Evolutionary conservation across 163 green algal genomes (phyloP).

Genomic region (Prototheca wickerhamii): DNA sequence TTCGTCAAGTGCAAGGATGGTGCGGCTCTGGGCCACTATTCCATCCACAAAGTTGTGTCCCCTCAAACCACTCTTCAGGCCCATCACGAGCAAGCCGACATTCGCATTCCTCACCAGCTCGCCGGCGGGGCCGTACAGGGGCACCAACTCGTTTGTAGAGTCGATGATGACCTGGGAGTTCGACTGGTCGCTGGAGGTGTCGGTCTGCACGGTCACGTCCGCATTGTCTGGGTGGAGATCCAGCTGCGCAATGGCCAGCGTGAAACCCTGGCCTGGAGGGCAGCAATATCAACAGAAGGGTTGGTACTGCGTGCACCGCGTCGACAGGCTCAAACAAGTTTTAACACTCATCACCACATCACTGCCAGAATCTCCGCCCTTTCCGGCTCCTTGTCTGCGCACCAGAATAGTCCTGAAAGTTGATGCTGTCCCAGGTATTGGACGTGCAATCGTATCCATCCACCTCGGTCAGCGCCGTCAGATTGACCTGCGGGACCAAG

Average conservation of each 20-base stretch:
- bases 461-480: background rate
- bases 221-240: background rate
- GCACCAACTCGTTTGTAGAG: background rate
- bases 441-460: background rate
- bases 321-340: background rate
- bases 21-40: no score
- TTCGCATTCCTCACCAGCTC: background rate
- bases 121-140: slow-evolving; percentile 6
- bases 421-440: background rate
- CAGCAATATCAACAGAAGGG: background rate
- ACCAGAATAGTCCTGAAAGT: background rate
- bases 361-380: background rate
- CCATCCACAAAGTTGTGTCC: no score
- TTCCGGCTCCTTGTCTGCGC: background rate
- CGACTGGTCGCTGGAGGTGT: background rate
- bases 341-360: background rate
- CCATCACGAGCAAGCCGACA: background rate
- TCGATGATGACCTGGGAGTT: background rate
- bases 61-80: background rate
- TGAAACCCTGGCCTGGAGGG: background rate
- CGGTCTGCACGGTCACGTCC: background rate
- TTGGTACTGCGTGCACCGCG: background rate
- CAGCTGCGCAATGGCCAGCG: background rate
- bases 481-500: background rate
- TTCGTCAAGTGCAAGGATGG: background rate